Base-by-base conservation (phyloP, 1,139 yeast genomes). In the Geotrichum aggregatum region DNA sequence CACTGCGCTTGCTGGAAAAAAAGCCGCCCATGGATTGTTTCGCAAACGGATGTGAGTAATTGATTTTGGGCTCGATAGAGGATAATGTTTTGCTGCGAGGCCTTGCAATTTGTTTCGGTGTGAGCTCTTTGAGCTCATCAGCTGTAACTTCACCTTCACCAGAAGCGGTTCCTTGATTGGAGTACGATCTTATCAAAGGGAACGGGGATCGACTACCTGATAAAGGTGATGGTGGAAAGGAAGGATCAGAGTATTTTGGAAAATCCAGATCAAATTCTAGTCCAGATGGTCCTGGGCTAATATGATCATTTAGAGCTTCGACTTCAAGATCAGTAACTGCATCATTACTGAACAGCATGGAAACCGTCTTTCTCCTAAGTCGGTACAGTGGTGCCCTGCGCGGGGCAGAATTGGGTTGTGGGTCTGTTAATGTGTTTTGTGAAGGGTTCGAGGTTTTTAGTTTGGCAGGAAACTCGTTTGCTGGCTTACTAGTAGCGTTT, bases 291-390 rank as follows among this genome's bases (percentile, higher is more conserved):
- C 18, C 19, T 22, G n/a, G 43, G 8, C 28, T 24, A 24, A 8
- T 24, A 24, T 5, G 5, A 5, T 24, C 28, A 5, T 24, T 24
- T 24, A 8, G 8, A 24, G 28, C 8, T 8, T 34, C 36, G 19
- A 10, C 8, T 3, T 30, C 34, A 14, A 38, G 41, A 26, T 26
- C 46, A 19, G 38, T 41, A 14, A 41, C n/a, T 24, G 28, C 35
- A 30, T 54, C 56, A 36, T 22, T 48, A 31, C 52, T 54, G 34
- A 57, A 58, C 14, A 58, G 49, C 56, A 54, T 51, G 4, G 59
- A 57, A 8, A 52, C 59, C 1, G 61, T 58, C 47, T 57, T 58
- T 35, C 54, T 50, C 36, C 55, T 51, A 34, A 58, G 50, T 16
- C 52, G 43, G 13, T 51, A 50, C 14, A 58, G 48, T 2, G 61